These are phyloP conservation scores for Penicillium egyptiacum DNA, from an alignment of 495 filamentous ascomycete species.

Conservation along the genomic window DNA sequence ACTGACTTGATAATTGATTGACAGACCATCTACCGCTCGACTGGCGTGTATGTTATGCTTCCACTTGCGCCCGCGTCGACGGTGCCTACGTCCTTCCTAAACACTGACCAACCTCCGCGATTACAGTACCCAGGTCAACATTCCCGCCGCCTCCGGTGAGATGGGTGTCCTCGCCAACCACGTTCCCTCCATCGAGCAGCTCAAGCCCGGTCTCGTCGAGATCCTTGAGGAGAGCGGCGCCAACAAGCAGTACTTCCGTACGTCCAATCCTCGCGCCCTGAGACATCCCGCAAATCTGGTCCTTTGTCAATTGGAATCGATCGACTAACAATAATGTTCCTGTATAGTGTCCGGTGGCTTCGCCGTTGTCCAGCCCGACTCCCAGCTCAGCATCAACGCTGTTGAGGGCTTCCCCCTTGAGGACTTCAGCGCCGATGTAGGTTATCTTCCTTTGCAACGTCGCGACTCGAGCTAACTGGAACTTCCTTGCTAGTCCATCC, in stretches of 20 bases:
- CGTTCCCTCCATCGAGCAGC: conserved; percentile 98
- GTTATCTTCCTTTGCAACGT: conserved; percentile 18
- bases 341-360: conserved; percentile 89
- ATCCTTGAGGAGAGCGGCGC: conserved; percentile 89
- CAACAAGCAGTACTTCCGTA: conserved; percentile 99
- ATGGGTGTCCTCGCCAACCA: conserved; percentile 99
- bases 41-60: conserved; percentile 61
- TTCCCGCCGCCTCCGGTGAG: conserved; percentile 95
- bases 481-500: conserved; percentile 34
- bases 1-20: conserved; percentile 26
- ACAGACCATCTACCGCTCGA: conserved; percentile 72
- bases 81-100: conserved; percentile 13
- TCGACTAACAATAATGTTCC: conserved; percentile 25
- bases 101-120: conserved; percentile 42
- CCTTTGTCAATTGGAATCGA: conserved; percentile 4
- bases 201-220: conserved; percentile 94
- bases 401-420: conserved; percentile 92
- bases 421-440: conserved; percentile 86
- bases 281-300: conserved; percentile 7
- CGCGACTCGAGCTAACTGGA: conserved; percentile 16
- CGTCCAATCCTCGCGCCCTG: conserved; percentile 42
- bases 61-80: conserved; percentile 15
- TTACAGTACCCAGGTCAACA: conserved; percentile 92
- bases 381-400: conserved; percentile 93
- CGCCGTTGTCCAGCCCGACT: conserved; percentile 93